Evolutionary conservation across 2,329 filamentous ascomycete genomes (phyloP).

Genomic region (Nothomitra cinnamomea): DNA sequence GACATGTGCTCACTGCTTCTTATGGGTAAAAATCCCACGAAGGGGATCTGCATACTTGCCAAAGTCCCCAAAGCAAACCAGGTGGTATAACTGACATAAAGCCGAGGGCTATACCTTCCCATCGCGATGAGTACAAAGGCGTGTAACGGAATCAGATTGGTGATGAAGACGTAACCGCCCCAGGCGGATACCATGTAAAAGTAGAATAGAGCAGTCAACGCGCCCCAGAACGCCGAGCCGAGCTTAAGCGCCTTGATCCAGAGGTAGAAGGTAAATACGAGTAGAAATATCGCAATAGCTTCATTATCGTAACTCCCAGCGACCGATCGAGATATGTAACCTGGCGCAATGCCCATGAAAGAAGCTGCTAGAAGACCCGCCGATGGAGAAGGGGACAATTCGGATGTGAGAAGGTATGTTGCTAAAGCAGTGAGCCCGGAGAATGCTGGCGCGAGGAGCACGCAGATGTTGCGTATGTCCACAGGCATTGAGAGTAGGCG

Average conservation of each 20-base stretch:
- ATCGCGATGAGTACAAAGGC: constrained; percentile 89
- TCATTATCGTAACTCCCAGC: constrained; percentile 99
- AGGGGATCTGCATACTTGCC: constrained; percentile 98
- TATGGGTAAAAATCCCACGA: constrained; percentile 92
- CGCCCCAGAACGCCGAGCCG: constrained; percentile 93
- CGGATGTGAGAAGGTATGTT: constrained; percentile 85
- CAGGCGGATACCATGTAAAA: constrained; percentile 99
- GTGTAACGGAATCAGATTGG: constrained; percentile 87
- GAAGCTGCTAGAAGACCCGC: constrained; percentile 84
- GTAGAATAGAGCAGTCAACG: constrained; percentile 86
- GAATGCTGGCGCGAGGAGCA: constrained; percentile 84
- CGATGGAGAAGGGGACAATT: constrained; percentile 91
- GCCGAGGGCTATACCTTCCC: constrained; percentile 83
- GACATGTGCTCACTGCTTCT: constrained; percentile 98
- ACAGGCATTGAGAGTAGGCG: constrained; percentile 78
- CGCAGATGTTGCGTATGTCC: constrained; percentile 97
- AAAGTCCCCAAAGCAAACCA: constrained; percentile 95
- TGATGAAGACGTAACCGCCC: constrained; percentile 99
- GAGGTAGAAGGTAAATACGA: constrained; percentile 96
- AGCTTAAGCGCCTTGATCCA: constrained; percentile 99
- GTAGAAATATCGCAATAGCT: constrained; percentile 95
- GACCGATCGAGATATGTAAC: constrained; percentile 95
- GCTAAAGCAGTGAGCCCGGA: constrained; percentile 88
- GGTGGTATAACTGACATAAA: constrained; percentile 94
- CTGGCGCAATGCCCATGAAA: constrained; percentile 96